Evolutionary conservation across 2,329 filamentous ascomycete genomes (phyloP), one percentile per base, ranked within the genome.

Genomic region (Aschersonia sp.): DNA sequence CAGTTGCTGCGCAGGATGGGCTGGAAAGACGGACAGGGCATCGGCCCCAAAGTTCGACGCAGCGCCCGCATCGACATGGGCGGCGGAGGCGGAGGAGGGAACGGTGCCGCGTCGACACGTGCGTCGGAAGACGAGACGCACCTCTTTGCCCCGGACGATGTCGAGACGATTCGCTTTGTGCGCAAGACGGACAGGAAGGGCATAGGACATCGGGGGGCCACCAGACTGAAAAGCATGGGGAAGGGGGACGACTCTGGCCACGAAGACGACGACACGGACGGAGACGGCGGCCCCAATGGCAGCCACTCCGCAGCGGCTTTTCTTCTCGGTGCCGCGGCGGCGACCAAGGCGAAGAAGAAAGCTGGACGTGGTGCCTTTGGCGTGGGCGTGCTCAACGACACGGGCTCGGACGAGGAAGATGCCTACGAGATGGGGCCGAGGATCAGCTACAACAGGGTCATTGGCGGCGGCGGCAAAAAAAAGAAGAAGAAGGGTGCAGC

Each of bases 391-490:
- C 66, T 97, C 43, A 95, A 97, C 56, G 90, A 95, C 54, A 92
- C 83, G 22, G 89, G 88, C 9, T 95, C 90, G 5, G 92, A 97
- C 54, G 89, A 95, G 43, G 92, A 97, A 56, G 89, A 95, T 57
- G 85, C 87, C 0, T 97, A 95, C 59, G 85, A 90, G 49, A 82
- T 97, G 47, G 90, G 90, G 0, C 92, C 92, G 0, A 83, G 81
- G 54, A 94, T 95, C 60, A 87, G 83, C 10, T 95, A 94, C 63
- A 94, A 86, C 56, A 78, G 81, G 41, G 74, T 83, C 5, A 78
- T 95, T 37, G 35, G 35, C 50, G 88, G 87, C 14, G 84, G 82
- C 0, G 83, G 89, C 52, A 94, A 43, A n/a, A 43, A 31, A 6
- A 11, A 43, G 14, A 43, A 31, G 29, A 43, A 83, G 61, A 89